Evolutionary conservation across 768 basidiomycete genomes (phyloP).

Genomic region (Mrakia hoshinonis): DNA sequence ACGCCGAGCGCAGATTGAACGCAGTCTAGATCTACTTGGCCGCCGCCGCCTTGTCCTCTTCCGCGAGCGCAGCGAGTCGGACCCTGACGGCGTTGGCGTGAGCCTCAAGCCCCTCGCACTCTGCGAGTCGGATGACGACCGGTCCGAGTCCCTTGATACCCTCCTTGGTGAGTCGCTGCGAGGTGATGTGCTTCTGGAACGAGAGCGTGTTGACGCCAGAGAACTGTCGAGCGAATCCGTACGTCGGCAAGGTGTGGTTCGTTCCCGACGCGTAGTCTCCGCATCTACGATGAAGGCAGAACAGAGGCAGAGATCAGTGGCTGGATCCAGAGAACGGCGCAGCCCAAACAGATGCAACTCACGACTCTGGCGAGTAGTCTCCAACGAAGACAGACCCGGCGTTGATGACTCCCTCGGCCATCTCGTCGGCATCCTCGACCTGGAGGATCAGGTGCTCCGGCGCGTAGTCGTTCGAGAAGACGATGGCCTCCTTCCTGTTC

Average conservation of each 20-base stretch:
- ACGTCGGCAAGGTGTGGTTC: conserved; percentile 70
- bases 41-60: conserved; percentile 3
- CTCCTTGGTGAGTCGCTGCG: conserved; percentile 74
- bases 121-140: conserved; percentile 76
- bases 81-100: conserved; percentile 51
- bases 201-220: conserved; percentile 94
- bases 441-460: conserved; percentile 96
- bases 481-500: conserved; percentile 64
- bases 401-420: conserved; percentile 65
- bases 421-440: conserved; percentile 58
- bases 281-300: conserved; percentile 51
- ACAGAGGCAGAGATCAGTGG: neutral
- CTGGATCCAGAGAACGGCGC: neutral
- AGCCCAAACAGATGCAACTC: conserved; percentile 11
- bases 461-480: conserved; percentile 93
- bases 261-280: conserved; percentile 99
- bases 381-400: conserved; percentile 97
- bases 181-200: conserved; percentile 98
- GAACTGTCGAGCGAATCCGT: conserved; percentile 91
- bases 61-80: conserved; percentile 19
- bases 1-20: too few species aligned
- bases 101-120: conserved; percentile 87
- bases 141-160: conserved; percentile 77
- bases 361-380: conserved; percentile 92
- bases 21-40: conserved; percentile 3